phyloP scores from a whole-genome alignment of 2,329 filamentous ascomycete species.

The Gliomastix tumulicola region DNA sequence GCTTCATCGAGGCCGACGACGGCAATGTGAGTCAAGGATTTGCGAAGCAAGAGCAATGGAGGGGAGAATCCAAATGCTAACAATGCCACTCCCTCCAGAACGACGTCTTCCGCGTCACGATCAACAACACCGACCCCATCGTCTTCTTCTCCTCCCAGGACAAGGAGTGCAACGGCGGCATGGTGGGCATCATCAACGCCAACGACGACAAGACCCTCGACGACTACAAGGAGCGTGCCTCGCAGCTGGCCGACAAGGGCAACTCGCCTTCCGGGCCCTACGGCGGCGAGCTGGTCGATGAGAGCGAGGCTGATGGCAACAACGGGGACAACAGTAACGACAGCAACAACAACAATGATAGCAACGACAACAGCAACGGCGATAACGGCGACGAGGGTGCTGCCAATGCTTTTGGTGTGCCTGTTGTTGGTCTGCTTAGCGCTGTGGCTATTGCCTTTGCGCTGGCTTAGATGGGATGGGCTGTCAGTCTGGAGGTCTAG shows the following conservation, averaged over 20 bases:
- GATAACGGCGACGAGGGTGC: conserved; percentile 3
- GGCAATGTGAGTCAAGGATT: conserved; percentile 21
- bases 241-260: conserved; percentile 14
- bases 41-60: too few species aligned
- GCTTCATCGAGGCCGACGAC: conserved; percentile 18
- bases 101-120: conserved; percentile 24
- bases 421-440: conserved; percentile 4
- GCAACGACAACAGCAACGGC: conserved; percentile 1
- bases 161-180: conserved; percentile 26
- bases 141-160: conserved; percentile 31
- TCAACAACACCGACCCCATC: conserved; percentile 22
- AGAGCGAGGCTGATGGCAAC: conserved; percentile 9
- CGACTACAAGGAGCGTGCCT: conserved; percentile 21
- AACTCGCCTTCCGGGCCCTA: conserved; percentile 14
- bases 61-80: too few species aligned
- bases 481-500: too few species aligned
- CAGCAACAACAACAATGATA: conserved; percentile 1
- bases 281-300: conserved; percentile 19
- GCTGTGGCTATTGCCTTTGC: conserved; percentile 8
- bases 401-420: conserved; percentile 4
- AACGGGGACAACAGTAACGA: conserved; percentile 6
- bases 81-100: conserved; percentile 16
- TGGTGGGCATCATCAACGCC: conserved; percentile 31
- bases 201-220: conserved; percentile 17
- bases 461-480: conserved; percentile 6